phyloP scores from a whole-genome alignment of 768 basidiomycete species.

The Pleurotus giganteus region DNA sequence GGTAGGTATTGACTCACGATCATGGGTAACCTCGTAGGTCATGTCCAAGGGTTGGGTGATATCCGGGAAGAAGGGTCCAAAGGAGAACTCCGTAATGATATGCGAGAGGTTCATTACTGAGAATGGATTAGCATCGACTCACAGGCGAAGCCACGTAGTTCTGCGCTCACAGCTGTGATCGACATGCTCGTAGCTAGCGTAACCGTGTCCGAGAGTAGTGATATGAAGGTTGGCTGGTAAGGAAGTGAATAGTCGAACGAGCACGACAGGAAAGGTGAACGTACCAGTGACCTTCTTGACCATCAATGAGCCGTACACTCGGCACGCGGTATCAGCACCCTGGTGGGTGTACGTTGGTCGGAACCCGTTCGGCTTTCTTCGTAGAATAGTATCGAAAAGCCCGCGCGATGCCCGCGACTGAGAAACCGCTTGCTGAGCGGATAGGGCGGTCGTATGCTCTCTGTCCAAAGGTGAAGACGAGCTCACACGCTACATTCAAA shows the following conservation, averaged over 20 bases:
- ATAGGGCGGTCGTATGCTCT: conserved; percentile 63
- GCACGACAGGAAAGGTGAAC: conserved; percentile 6
- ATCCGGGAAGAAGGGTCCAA: conserved; percentile 93
- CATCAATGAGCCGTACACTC: conserved; percentile 77
- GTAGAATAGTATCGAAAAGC: conserved; percentile 58
- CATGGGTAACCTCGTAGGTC: conserved; percentile 70
- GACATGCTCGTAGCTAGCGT: conserved; percentile 82
- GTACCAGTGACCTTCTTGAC: conserved; percentile 90
- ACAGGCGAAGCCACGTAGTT: background rate
- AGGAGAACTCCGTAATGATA: conserved; percentile 95
- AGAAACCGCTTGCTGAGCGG: conserved; percentile 65
- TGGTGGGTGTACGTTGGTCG: conserved; percentile 74
- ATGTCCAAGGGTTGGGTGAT: conserved; percentile 94
- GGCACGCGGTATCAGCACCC: conserved; percentile 72
- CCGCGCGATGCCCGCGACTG: conserved; percentile 78
- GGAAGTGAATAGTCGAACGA: background rate
- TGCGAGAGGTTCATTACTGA: conserved; percentile 96
- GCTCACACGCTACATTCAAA: background rate
- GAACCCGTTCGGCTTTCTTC: conserved; percentile 43
- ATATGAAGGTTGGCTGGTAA: conserved; percentile 83
- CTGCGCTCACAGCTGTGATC: conserved; percentile 72
- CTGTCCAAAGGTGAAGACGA: conserved; percentile 27
- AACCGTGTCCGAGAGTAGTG: conserved; percentile 94
- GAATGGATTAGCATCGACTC: background rate
- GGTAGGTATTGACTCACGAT: conserved; percentile 47